phyloP scores from a whole-genome alignment of 345 rosid species.

The Salix caprea region DNA sequence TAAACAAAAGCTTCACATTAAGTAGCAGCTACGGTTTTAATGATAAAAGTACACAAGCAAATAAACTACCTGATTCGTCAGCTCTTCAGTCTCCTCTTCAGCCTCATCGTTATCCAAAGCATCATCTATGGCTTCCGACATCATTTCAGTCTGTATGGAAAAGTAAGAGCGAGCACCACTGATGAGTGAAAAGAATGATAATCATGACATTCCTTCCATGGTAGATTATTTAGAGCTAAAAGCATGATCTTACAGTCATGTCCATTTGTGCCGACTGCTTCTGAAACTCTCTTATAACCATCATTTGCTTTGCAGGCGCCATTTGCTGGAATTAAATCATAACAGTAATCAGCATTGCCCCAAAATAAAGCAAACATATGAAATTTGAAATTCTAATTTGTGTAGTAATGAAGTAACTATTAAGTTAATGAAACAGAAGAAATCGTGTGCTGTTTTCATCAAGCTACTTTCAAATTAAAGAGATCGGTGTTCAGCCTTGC shows the following conservation, averaged over 20 bases:
- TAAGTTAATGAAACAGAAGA: not conserved
- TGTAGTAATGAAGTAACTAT: not conserved
- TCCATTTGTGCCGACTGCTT: constrained; percentile 94
- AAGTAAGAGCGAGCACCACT: constrained; percentile 13
- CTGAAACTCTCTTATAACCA: constrained; percentile 76
- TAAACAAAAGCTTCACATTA: not conserved
- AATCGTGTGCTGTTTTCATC: not conserved
- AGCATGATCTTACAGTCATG: constrained; percentile 70
- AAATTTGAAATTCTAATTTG: not conserved
- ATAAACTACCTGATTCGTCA: constrained; percentile 74
- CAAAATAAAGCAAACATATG: not conserved
- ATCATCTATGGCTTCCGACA: constrained; percentile 90
- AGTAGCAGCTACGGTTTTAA: not conserved
- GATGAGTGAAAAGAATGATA: constrained; percentile 7
- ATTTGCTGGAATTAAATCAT: constrained; percentile 59
- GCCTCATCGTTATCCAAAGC: constrained; percentile 88
- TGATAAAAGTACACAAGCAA: not conserved
- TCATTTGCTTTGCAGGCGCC: constrained; percentile 88
- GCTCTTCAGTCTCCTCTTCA: constrained; percentile 90
- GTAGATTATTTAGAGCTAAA: constrained; percentile 2
- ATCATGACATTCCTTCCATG: not conserved
- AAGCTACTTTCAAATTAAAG: constrained; percentile 1
- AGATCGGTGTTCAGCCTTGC: constrained; percentile 1
- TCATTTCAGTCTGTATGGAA: constrained; percentile 79
- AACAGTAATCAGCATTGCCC: not conserved